Evolutionary conservation across 179 eudicot genomes (phyloP), one percentile per base, ranked within the genome.

Genomic region (Silene vulgaris): DNA sequence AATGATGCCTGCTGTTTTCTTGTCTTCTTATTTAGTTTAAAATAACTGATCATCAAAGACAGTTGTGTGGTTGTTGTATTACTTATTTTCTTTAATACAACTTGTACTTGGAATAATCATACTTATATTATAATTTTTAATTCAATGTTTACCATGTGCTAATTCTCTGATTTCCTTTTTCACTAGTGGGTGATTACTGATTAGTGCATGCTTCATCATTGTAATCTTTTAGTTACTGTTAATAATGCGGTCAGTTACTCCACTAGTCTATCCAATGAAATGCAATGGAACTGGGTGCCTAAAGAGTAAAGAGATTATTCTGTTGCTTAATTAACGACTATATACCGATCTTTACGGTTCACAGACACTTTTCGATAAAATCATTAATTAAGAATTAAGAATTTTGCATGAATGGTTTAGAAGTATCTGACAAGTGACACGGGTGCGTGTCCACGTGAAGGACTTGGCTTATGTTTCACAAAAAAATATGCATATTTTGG

Each of bases 161-260:
- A 56, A 19, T 23, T 52, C 21, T 62, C 26, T 37, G 43, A 43
- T 8, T 43, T 43, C 12, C 23, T 54, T 20, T 1, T 4, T 23
- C 1, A 40, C 70, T 43, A 65, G 76, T 73, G 77, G 74, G 43
- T 57, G 56, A 78, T 56, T 77, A 73, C 48, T 64, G 60, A 78
- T 57, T 77, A 73, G 60, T 65, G 61, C 67, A 20, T 57, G 74
- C 37, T 66, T 77, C 64, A 64, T 64, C 72, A 52, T 72, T 69
- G 40, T 69, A 68, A 69, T 76, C 63, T 71, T 71, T 61, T 45
- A 52, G 35, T 56, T 56, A 64, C 71, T 72, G 76, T 72, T 37
- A 19, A 50, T 77, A 72, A 64, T 77, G 66, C 56, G 40, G 26
- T 43, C 48, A 20, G 63, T 59, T 59, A 6, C 23, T 16, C 20